Evolutionary conservation across 2,329 filamentous ascomycete species (phyloP), one percentile per base, ranked within the genome.

Genomic region (Xylariaceae sp.): DNA sequence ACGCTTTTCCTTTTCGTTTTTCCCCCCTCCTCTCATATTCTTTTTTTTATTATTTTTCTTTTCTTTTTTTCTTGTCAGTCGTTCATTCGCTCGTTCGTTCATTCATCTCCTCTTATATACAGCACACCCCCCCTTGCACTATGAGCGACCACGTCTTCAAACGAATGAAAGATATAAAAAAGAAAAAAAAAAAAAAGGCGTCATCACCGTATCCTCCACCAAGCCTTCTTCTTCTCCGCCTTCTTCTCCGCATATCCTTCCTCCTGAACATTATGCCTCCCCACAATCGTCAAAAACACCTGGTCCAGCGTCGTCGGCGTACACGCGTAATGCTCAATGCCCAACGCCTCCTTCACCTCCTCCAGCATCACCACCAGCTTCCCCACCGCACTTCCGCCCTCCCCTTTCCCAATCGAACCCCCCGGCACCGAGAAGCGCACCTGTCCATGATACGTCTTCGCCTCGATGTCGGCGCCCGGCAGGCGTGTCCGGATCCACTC

Each of bases 301-400:
- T 96, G 89, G 67, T 96, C 91, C 42, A 96, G 73, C 12, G 89
- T 95, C 19, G 90, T 94, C 29, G 89, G 89, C 55, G 83, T 88
- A 60, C 96, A 89, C 48, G 87, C 90, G 71, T 92, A 96, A 70
- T 95, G 89, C 68, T 89, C 86, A 47, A 96, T 79, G 0, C 88
- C 88, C 31, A 96, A 70, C 3, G 72, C 70, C 26, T 82, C 74
- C 64, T 86, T 88, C 58, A 85, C 77, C 62, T 84, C 81, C 71
- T 96, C 91, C 1, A 95, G 74, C 41, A 86, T 66, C 11, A 86
- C 80, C 57, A 94, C 89, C 4, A 95, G 73, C 4, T 78, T 76
- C 0, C 87, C 85, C 27, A 92, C 84, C 9, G 83, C 80, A 56
- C 75, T 79, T 53, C 75, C 78, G 43, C 73, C 84, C 27, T 91